phyloP scores from a whole-genome alignment of 345 rosid genomes.

The Boechera stricta region DNA sequence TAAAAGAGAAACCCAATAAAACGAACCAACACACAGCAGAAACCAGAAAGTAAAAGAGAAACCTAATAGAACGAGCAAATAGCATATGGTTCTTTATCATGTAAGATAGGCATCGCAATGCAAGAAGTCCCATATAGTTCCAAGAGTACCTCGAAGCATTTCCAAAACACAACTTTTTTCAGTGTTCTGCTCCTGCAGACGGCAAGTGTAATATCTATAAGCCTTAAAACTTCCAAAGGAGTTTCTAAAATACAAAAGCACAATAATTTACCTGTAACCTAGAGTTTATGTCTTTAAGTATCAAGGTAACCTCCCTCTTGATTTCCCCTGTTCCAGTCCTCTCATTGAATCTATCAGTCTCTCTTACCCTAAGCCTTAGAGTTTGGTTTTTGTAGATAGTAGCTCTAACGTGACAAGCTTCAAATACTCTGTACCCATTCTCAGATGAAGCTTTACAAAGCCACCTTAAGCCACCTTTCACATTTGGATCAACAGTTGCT shows the following conservation, averaged over 20 bases:
- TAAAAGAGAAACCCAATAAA: too few species aligned
- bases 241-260: not conserved
- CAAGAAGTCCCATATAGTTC: constrained; percentile 41
- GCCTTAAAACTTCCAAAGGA: constrained; percentile 12
- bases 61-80: not conserved
- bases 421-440: constrained; percentile 53
- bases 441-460: constrained; percentile 52
- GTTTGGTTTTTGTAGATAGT: constrained; percentile 51
- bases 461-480: constrained; percentile 81
- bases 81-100: constrained; percentile 1
- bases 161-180: constrained; percentile 22
- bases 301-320: constrained; percentile 50
- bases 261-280: constrained; percentile 40
- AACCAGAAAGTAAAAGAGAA: constrained; percentile 3
- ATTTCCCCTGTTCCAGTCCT: constrained; percentile 49
- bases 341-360: constrained; percentile 65
- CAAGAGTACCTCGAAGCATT: constrained; percentile 36
- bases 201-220: constrained; percentile 1
- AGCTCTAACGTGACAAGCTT: constrained; percentile 53
- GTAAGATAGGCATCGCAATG: constrained; percentile 18
- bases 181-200: constrained; percentile 34
- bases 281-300: constrained; percentile 57
- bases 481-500: constrained; percentile 61
- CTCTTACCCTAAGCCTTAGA: constrained; percentile 56
- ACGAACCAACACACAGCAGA: not conserved